Conservation (phyloP, 208 protist species). For the Crithidia acanthocephali region DNA sequence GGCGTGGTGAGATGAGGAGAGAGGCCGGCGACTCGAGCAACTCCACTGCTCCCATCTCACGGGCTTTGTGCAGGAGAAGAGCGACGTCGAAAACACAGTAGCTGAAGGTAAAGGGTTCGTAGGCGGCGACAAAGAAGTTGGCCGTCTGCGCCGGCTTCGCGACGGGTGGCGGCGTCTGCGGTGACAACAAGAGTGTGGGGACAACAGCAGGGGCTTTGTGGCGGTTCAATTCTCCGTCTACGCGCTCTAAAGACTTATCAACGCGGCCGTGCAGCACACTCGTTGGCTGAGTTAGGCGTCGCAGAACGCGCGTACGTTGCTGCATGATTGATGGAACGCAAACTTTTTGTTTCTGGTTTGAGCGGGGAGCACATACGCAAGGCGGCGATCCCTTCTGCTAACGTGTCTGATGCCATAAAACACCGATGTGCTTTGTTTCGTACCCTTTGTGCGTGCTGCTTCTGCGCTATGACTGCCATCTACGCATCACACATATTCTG, state of each 20-base stretch:
- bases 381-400: no score
- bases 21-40: conserved; percentile 13
- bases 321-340: no score
- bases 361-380: no score
- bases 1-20: conserved; percentile 34
- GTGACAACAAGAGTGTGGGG: conserved; percentile 8
- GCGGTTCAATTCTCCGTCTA: not conserved
- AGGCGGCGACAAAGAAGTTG: conserved; percentile 26
- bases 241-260: not conserved
- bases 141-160: conserved; percentile 34
- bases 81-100: conserved; percentile 53
- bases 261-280: not conserved
- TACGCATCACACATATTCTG: no score
- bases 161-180: conserved; percentile 25
- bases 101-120: conserved; percentile 43
- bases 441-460: no score
- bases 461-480: no score
- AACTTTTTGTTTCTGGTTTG: no score
- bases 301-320: no score
- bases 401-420: no score
- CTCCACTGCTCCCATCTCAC: conserved; percentile 2
- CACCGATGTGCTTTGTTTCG: no score
- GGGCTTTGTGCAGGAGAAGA: conserved; percentile 27
- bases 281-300: not conserved
- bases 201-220: not conserved